These are phyloP conservation scores for Clonostachys solani DNA, from an alignment of 2,329 filamentous ascomycete genomes.

Conservation along the genomic window DNA sequence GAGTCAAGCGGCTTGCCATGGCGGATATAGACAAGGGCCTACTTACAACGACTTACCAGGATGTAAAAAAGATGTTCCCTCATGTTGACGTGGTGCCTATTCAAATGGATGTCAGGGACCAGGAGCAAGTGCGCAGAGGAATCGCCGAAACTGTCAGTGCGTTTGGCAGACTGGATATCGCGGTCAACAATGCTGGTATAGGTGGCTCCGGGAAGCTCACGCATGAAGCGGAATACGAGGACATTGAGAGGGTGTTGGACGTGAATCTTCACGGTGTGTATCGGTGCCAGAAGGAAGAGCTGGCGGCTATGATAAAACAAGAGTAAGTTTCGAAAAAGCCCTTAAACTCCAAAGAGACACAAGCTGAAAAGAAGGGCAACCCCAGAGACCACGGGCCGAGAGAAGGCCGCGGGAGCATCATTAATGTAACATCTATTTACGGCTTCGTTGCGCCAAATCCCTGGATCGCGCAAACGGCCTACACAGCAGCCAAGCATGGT, in stretches of 20 bases:
- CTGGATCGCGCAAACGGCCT: constrained; percentile 34
- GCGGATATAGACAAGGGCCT: constrained; percentile 34
- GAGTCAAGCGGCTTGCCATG: constrained; percentile 39
- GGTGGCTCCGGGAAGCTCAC: constrained; percentile 33
- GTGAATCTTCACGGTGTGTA: constrained; percentile 54
- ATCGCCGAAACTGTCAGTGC: constrained; percentile 31
- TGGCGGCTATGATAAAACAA: constrained; percentile 46
- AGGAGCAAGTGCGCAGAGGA: constrained; percentile 33
- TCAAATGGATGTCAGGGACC: constrained; percentile 39
- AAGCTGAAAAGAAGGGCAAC: too few relatives aligned
- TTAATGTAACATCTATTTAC: constrained; percentile 50
- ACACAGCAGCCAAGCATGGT: constrained; percentile 48
- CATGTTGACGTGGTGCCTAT: constrained; percentile 32
- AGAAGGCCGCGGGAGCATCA: constrained; percentile 42
- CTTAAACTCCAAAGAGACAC: neutral
- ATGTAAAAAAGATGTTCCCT: constrained; percentile 29
- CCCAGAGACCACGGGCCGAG: constrained; percentile 26
- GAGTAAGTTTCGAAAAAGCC: constrained; percentile 20
- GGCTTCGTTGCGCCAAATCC: constrained; percentile 35
- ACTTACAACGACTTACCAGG: constrained; percentile 20
- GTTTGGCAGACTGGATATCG: constrained; percentile 51
- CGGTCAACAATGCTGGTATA: constrained; percentile 52
- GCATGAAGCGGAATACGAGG: constrained; percentile 36
- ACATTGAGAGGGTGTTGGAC: constrained; percentile 45
- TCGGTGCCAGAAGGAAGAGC: constrained; percentile 49